Percentiles rank a stretch among this genome's conserved stretches.
Evolutionary conservation across 495 filamentous ascomycete species (phyloP).

Genomic region (Trichoderma virens): DNA sequence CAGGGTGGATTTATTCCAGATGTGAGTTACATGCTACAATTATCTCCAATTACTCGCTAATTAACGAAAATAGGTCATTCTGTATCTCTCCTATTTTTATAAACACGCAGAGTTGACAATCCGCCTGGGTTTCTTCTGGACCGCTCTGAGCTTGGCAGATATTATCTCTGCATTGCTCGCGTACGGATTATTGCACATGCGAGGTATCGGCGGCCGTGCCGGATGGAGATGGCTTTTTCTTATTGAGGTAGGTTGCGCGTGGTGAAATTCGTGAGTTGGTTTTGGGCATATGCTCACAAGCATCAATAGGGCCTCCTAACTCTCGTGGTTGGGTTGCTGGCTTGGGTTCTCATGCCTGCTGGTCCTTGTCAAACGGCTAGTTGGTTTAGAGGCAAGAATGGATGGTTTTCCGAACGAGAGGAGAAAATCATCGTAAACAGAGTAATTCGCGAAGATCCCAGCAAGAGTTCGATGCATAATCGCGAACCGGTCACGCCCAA

Average conservation of each 20-base stretch:
- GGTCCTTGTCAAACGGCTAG: slow-evolving; percentile 43
- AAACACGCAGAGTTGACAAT: slow-evolving; percentile 42
- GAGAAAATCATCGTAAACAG: slow-evolving; percentile 54
- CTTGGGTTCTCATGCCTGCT: slow-evolving; percentile 47
- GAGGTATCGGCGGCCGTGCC: slow-evolving; percentile 37
- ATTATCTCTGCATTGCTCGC: slow-evolving; percentile 45
- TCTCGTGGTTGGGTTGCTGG: slow-evolving; percentile 40
- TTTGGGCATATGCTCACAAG: background rate
- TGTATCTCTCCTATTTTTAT: slow-evolving; percentile 50
- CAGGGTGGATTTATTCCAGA: slow-evolving; percentile 43
- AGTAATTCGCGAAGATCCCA: slow-evolving; percentile 56
- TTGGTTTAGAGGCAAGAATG: slow-evolving; percentile 47
- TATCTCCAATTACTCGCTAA: background rate
- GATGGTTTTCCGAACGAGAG: slow-evolving; percentile 55
- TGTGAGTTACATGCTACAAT: background rate
- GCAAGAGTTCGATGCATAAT: slow-evolving; percentile 60
- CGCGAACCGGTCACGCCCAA: slow-evolving; percentile 36
- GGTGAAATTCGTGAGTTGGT: background rate
- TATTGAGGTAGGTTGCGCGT: slow-evolving; percentile 22
- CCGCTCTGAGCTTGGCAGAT: slow-evolving; percentile 33
- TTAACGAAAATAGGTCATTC: slow-evolving; percentile 27
- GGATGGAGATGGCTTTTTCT: slow-evolving; percentile 45
- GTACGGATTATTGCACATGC: slow-evolving; percentile 43
- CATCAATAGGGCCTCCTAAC: slow-evolving; percentile 43
- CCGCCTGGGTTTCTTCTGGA: slow-evolving; percentile 46